Conservation (phyloP, 2,329 filamentous ascomycete genomes). For the Trichoderma cornu-damae region DNA sequence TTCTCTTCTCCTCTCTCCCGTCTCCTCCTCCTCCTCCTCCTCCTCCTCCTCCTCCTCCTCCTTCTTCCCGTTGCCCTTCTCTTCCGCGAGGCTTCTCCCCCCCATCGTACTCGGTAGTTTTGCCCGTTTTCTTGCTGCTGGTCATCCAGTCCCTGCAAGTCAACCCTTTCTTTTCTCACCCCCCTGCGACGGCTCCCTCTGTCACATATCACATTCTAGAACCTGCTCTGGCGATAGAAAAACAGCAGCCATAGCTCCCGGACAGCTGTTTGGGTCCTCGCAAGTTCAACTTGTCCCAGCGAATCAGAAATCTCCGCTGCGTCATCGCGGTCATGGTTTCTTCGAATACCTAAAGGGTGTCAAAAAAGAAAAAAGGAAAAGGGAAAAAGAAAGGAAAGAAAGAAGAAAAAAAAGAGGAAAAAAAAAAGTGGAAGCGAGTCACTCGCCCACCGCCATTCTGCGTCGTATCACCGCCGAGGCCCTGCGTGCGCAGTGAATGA, state of each 20-base stretch:
- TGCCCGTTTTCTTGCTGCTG: conserved; percentile 11
- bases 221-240: conserved; percentile 8
- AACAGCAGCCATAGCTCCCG: conserved; percentile 1
- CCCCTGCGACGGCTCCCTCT: conserved; percentile 17
- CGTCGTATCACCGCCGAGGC: neutral
- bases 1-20: neutral
- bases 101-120: conserved; percentile 8
- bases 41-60: conserved; percentile 2
- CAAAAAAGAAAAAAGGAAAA: neutral
- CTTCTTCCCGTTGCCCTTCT: conserved; percentile 1
- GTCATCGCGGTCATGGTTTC: conserved; percentile 11
- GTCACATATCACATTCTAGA: conserved; percentile 15
- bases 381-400: neutral
- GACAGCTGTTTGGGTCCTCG: neutral
- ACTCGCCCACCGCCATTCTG: conserved; percentile 11
- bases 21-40: conserved; percentile 7
- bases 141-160: conserved; percentile 16
- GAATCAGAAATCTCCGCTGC: neutral
- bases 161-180: conserved; percentile 17
- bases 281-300: neutral
- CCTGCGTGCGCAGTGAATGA: neutral
- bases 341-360: neutral
- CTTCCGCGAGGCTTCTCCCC: conserved; percentile 4
- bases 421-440: neutral
- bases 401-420: neutral